Percentiles rank a stretch among this genome's conserved stretches.
Evolutionary conservation across 2,329 filamentous ascomycete genomes (phyloP).

Genomic region (Calcarisporium arbuscula): DNA sequence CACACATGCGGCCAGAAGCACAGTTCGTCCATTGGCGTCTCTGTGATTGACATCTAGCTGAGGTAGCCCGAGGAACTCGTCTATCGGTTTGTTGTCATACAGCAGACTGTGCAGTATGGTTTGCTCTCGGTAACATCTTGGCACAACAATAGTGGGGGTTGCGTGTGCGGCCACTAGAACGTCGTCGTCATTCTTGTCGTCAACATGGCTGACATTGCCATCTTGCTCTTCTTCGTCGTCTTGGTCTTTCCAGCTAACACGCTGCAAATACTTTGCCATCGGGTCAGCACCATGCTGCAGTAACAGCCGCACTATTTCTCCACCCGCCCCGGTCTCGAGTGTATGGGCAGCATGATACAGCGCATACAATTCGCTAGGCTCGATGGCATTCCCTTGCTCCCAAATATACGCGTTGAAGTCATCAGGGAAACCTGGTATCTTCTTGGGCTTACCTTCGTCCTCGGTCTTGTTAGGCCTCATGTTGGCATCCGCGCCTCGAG

Average conservation of each 20-base stretch:
- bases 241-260: no score
- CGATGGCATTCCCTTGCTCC: no score
- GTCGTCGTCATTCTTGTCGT: neutral
- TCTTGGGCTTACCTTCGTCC: no score
- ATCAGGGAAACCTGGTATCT: no score
- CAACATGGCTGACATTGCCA: no score
- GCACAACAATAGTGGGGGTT: neutral
- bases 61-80: constrained; percentile 13
- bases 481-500: constrained; percentile 9
- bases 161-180: neutral
- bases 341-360: constrained; percentile 5
- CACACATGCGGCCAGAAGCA: constrained; percentile 18
- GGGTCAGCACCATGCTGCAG: constrained; percentile 20
- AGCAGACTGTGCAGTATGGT: constrained; percentile 19
- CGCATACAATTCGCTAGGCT: constrained; percentile 6
- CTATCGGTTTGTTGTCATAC: constrained; percentile 1
- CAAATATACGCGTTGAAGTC: no score
- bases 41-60: constrained; percentile 16
- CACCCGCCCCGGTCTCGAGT: no score
- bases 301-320: constrained; percentile 12
- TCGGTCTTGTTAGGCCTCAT: constrained; percentile 3
- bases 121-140: constrained; percentile 6
- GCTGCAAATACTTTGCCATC: constrained; percentile 12
- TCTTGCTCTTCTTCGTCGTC: no score
- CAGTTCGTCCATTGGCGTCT: constrained; percentile 18